These are phyloP conservation scores for Mycena amicta DNA, from an alignment of 768 basidiomycete genomes.

Conservation along the genomic window DNA sequence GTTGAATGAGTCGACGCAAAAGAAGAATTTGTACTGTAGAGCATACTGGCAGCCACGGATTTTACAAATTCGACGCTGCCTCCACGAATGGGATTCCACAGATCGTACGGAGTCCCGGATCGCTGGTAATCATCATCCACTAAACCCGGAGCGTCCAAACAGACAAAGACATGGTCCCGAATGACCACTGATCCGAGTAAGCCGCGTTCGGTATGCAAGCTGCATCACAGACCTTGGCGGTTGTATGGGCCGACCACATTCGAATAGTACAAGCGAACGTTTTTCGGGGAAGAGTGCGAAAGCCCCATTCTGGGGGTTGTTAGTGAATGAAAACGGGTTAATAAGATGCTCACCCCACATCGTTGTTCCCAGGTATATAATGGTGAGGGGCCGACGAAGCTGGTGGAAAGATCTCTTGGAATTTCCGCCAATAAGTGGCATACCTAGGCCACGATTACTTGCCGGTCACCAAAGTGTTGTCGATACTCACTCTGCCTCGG, in stretches of 20 bases:
- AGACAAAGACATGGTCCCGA: constrained; percentile 71
- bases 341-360: constrained; percentile 57
- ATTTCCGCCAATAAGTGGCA: constrained; percentile 56
- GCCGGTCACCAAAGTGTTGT: no score
- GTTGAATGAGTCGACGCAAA: no score
- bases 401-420: constrained; percentile 60
- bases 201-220: background rate
- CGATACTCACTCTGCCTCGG: constrained; percentile 48
- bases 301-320: constrained; percentile 53
- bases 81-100: constrained; percentile 55
- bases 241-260: constrained; percentile 72
- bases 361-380: constrained; percentile 81
- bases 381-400: constrained; percentile 44
- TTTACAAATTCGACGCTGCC: constrained; percentile 67
- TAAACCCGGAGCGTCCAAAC: constrained; percentile 76
- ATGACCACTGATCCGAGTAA: constrained; percentile 41
- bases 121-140: constrained; percentile 82
- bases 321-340: background rate
- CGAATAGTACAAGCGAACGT: constrained; percentile 60
- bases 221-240: constrained; percentile 32
- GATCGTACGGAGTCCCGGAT: constrained; percentile 51
- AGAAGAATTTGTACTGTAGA: no score
- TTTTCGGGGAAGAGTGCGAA: constrained; percentile 50
- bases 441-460: no score
- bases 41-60: constrained; percentile 36